These are phyloP conservation scores for Puccinia coronata DNA, from an alignment of 1,284 basidiomycete genomes.

Conservation along the genomic window DNA sequence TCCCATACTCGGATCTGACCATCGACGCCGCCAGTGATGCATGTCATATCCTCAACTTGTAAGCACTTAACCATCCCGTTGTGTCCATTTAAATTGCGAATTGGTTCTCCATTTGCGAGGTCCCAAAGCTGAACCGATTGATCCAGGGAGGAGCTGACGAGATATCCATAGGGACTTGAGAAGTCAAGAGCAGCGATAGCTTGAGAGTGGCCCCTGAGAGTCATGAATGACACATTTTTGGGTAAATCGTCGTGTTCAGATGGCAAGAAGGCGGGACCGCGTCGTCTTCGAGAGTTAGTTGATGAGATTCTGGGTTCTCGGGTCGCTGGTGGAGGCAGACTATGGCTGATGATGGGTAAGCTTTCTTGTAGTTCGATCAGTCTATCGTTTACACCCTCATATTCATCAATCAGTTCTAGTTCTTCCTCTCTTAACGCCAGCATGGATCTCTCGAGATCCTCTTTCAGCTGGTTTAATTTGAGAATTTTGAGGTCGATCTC, in stretches of 20 bases:
- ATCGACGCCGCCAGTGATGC: slow-evolving; percentile 86
- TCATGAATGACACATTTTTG: slow-evolving; percentile 94
- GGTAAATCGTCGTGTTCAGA: slow-evolving; percentile 97
- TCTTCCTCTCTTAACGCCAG: slow-evolving; percentile 90
- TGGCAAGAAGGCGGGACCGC: slow-evolving; percentile 89
- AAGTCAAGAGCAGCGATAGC: slow-evolving; percentile 90
- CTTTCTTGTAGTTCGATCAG: slow-evolving; percentile 64
- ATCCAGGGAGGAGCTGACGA: slow-evolving; percentile 77
- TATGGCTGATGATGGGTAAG: slow-evolving; percentile 27
- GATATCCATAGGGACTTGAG: slow-evolving; percentile 90
- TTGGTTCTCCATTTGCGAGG: slow-evolving; percentile 69
- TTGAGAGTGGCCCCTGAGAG: slow-evolving; percentile 74
- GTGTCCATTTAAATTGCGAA: slow-evolving; percentile 78
- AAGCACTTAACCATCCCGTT: slow-evolving; percentile 76
- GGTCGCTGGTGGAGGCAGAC: slow-evolving; percentile 1
- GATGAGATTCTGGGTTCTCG: slow-evolving; percentile 53
- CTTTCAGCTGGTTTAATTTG: slow-evolving; percentile 76
- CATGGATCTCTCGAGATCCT: slow-evolving; percentile 77
- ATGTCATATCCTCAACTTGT: slow-evolving; percentile 89
- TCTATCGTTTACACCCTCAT: slow-evolving; percentile 82
- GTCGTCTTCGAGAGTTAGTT: slow-evolving; percentile 66
- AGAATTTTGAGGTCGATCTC: slow-evolving; percentile 87
- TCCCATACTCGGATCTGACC: slow-evolving; percentile 85
- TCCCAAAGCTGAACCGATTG: slow-evolving; percentile 78
- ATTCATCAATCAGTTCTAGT: slow-evolving; percentile 89